These are phyloP conservation scores for Talaromyces sp. DNA, from an alignment of 2,329 filamentous ascomycete species.

Conservation along the genomic window DNA sequence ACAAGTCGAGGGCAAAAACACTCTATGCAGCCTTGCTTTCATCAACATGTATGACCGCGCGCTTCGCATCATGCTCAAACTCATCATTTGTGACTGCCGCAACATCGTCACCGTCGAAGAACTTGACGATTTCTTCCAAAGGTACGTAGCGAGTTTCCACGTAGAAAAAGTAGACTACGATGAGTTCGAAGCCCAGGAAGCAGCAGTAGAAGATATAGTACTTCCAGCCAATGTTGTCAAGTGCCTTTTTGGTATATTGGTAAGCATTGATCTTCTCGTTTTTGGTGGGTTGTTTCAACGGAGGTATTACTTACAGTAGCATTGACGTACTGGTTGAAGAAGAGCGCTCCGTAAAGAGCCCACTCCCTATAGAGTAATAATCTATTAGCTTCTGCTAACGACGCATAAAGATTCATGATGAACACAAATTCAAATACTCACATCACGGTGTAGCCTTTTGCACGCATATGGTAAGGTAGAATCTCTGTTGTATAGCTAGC, in stretches of 20 bases:
- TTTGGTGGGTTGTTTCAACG: background rate
- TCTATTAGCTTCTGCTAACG: background rate
- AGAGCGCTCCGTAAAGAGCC: conserved; percentile 22
- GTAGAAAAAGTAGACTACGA: conserved; percentile 29
- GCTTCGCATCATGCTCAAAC: conserved; percentile 5
- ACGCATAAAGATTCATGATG: conserved; percentile 10
- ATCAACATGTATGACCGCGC: conserved; percentile 6
- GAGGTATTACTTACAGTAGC: conserved; percentile 21
- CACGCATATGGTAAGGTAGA: conserved; percentile 37
- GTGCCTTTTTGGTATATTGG: conserved; percentile 18
- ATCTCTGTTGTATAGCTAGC: conserved; percentile 29
- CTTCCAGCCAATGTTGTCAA: conserved; percentile 33
- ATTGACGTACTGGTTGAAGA: conserved; percentile 39
- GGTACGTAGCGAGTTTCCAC: conserved; percentile 35
- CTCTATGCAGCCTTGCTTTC: conserved; percentile 5
- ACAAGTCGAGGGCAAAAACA: background rate
- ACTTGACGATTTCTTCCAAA: conserved; percentile 28
- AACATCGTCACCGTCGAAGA: conserved; percentile 21
- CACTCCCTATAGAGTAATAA: conserved; percentile 23
- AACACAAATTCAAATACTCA: conserved; percentile 14
- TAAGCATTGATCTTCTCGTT: background rate
- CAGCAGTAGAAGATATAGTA: conserved; percentile 39
- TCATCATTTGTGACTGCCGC: conserved; percentile 10
- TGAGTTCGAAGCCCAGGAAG: conserved; percentile 21
- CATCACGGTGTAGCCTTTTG: conserved; percentile 37